These are phyloP conservation scores for Tuctoria greenei DNA, from an alignment of 176 grass and related monocot genomes.

Conservation along the genomic window DNA sequence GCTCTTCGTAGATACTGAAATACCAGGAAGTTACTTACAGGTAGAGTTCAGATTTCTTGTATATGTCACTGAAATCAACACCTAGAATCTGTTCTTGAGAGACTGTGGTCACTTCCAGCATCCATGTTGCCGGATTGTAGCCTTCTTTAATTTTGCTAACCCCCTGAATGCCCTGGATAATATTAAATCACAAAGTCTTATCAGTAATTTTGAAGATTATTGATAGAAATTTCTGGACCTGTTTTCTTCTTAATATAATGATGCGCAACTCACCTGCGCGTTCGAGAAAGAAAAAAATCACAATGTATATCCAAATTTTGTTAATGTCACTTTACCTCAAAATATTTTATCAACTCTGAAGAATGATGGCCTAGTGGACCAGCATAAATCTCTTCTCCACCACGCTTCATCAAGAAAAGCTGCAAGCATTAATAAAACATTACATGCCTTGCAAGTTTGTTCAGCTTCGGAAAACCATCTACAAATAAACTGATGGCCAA, in stretches of 20 bases:
- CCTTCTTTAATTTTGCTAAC: slow-evolving; percentile 86
- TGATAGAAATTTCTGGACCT: too few relatives aligned
- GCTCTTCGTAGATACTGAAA: not conserved
- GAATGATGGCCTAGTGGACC: slow-evolving; percentile 78
- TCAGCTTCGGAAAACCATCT: not conserved
- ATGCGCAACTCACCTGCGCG: too few relatives aligned
- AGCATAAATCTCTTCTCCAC: slow-evolving; percentile 93
- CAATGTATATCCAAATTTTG: not conserved
- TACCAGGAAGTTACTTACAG: slow-evolving; percentile 47
- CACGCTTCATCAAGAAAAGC: slow-evolving; percentile 92
- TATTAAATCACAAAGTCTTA: slow-evolving; percentile 5
- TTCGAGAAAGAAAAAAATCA: too few relatives aligned
- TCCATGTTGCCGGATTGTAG: slow-evolving; percentile 95
- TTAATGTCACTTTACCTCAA: slow-evolving; percentile 61
- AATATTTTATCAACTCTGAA: slow-evolving; percentile 75
- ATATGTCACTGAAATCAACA: slow-evolving; percentile 66
- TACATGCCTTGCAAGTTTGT: not conserved
- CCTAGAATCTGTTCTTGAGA: slow-evolving; percentile 66
- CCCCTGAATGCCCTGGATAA: slow-evolving; percentile 51
- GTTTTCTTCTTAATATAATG: too few relatives aligned
- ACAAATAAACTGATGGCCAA: not conserved
- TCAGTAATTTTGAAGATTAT: slow-evolving; percentile 8
- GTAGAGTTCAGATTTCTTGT: slow-evolving; percentile 84
- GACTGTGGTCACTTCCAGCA: slow-evolving; percentile 70
- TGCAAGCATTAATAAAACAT: slow-evolving; percentile 37